Conservation (phyloP, 1,284 basidiomycete genomes). For the Dichomitus squalens region DNA sequence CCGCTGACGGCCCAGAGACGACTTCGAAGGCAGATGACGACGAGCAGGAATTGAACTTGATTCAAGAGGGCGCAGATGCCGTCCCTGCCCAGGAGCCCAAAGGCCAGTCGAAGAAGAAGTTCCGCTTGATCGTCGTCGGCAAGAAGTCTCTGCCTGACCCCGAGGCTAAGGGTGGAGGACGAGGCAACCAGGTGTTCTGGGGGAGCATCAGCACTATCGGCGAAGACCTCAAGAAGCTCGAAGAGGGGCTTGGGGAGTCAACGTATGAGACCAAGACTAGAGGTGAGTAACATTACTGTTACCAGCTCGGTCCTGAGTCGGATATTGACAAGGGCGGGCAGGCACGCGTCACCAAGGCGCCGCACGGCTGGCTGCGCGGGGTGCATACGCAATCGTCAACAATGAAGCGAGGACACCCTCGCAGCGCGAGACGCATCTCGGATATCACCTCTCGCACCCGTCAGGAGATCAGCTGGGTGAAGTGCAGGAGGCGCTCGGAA, state of each 20-base stretch:
- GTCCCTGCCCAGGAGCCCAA: constrained; percentile 45
- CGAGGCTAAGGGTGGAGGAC: constrained; percentile 41
- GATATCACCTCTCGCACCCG: constrained; percentile 61
- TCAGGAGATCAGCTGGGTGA: constrained; percentile 43
- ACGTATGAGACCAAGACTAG: constrained; percentile 68
- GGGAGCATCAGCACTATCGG: constrained; percentile 54
- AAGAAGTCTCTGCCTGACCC: constrained; percentile 67
- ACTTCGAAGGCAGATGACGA: constrained; percentile 22
- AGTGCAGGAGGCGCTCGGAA: constrained; percentile 55
- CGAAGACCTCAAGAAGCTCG: constrained; percentile 51
- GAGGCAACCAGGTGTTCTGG: constrained; percentile 52
- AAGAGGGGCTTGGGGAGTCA: constrained; percentile 53
- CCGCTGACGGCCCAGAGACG: constrained; percentile 18
- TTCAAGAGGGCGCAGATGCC: constrained; percentile 47
- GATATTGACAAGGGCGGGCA: constrained; percentile 21
- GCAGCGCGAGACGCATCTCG: constrained; percentile 53
- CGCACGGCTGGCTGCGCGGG: constrained; percentile 59
- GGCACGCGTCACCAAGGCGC: constrained; percentile 57
- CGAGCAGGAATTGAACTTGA: constrained; percentile 42
- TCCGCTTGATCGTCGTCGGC: constrained; percentile 58
- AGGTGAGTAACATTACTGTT: constrained; percentile 36
- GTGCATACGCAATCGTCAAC: constrained; percentile 66
- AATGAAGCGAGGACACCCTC: constrained; percentile 46
- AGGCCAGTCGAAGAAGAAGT: constrained; percentile 44
- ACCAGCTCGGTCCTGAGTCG: not conserved